These are phyloP conservation scores for Datura wrightii DNA, from an alignment of 257 asterid species.

Conservation along the genomic window DNA sequence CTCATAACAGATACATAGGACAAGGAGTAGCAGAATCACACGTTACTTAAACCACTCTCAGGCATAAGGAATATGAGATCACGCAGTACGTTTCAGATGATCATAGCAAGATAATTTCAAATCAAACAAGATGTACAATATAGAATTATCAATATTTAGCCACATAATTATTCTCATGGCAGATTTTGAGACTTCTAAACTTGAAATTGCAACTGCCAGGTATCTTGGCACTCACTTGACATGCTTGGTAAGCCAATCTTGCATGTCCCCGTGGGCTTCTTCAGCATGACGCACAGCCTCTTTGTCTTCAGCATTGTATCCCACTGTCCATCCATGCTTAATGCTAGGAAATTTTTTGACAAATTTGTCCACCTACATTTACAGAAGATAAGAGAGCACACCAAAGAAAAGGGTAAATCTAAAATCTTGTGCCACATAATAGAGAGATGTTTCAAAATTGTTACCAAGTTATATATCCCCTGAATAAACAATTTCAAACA, in stretches of 20 bases:
- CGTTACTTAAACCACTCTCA: not conserved
- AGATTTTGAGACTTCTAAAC: not conserved
- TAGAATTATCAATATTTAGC: not conserved
- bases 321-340: conserved; percentile 63
- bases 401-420: not conserved
- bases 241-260: conserved; percentile 55
- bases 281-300: conserved; percentile 58
- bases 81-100: not conserved
- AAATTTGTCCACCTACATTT: conserved; percentile 48
- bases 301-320: conserved; percentile 52
- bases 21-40: not conserved
- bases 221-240: conserved; percentile 39
- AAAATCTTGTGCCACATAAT: not conserved
- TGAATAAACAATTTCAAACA: not conserved
- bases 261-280: conserved; percentile 57
- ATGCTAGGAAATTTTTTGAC: conserved; percentile 58
- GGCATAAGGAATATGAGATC: not conserved
- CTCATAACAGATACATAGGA: not conserved
- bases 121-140: not conserved
- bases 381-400: conserved; percentile 5
- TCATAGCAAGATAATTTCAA: not conserved
- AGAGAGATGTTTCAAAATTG: not conserved
- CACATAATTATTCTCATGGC: not conserved
- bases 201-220: not conserved
- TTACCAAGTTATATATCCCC: not conserved